phyloP scores from a whole-genome alignment of 139 green algal species.

The Pedinophyceae sp. region DNA sequence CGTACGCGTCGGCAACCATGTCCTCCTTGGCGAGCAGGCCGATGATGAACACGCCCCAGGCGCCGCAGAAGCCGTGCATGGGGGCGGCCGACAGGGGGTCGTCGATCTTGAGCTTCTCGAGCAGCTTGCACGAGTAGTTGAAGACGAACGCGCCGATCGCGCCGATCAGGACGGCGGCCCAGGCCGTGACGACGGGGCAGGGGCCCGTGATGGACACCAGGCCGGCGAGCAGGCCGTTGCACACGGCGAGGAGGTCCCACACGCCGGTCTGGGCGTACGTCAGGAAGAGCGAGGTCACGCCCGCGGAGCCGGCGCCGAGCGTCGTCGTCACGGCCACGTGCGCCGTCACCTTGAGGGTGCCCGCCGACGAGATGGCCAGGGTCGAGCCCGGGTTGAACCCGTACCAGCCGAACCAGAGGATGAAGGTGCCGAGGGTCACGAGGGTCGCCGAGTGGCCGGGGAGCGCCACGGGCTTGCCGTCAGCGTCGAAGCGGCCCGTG shows the following conservation, averaged over 20 bases:
- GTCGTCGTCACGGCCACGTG: constrained; percentile 45
- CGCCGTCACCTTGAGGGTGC: constrained; percentile 1
- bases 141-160: constrained; percentile 34
- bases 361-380: constrained; percentile 22
- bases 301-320: constrained; percentile 24
- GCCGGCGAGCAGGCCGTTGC: constrained; percentile 42
- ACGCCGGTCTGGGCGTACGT: constrained; percentile 1
- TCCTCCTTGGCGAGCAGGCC: constrained; percentile 36
- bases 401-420: constrained; percentile 55
- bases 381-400: constrained; percentile 38
- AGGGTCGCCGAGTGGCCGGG: constrained; percentile 15
- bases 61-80: constrained; percentile 54
- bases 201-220: constrained; percentile 52
- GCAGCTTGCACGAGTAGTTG: constrained; percentile 22
- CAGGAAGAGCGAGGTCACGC: constrained; percentile 22
- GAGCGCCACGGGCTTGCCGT: constrained; percentile 10
- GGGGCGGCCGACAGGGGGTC: constrained; percentile 47
- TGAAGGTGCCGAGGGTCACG: constrained; percentile 34
- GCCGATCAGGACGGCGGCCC: constrained; percentile 65
- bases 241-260: constrained; percentile 9
- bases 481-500: constrained; percentile 14
- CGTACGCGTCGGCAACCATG: constrained; percentile 31
- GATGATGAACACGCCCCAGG: constrained; percentile 33
- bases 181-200: constrained; percentile 43
- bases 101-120: constrained; percentile 38